These are phyloP conservation scores for Fusarium pininemorale DNA, from an alignment of 2,329 filamentous ascomycete species.

Conservation along the genomic window DNA sequence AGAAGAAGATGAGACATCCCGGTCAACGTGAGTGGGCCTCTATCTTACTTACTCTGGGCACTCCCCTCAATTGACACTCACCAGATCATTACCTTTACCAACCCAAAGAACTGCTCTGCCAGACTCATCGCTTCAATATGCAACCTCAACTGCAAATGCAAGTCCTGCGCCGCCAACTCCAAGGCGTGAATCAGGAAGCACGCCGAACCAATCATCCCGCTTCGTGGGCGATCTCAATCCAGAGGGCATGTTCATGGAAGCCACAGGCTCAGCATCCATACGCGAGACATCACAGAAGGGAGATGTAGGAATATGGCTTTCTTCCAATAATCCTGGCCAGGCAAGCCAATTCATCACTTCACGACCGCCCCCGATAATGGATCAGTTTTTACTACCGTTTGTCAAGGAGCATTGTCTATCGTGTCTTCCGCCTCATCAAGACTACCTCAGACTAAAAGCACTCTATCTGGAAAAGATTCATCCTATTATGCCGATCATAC, in stretches of 20 bases:
- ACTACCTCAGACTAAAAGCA: conserved; percentile 56
- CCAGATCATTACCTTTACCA: conserved; percentile 21
- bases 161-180: conserved; percentile 6
- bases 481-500: conserved; percentile 63
- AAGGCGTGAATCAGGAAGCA: conserved; percentile 28
- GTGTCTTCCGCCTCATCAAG: conserved; percentile 57
- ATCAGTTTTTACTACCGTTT: conserved; percentile 54
- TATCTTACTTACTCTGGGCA: neutral
- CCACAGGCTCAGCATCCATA: conserved; percentile 51
- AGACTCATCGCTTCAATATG: conserved; percentile 3
- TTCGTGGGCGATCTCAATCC: conserved; percentile 69
- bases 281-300: conserved; percentile 56
- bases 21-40: conserved; percentile 43
- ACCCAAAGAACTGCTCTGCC: conserved; percentile 9
- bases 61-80: neutral
- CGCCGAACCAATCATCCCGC: conserved; percentile 49
- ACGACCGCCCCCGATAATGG: conserved; percentile 51
- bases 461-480: conserved; percentile 64
- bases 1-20: conserved; percentile 40
- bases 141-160: neutral
- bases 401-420: conserved; percentile 57
- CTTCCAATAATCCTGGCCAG: conserved; percentile 43
- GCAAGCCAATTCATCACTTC: conserved; percentile 51
- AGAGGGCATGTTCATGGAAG: conserved; percentile 67
- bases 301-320: conserved; percentile 66